Conservation (phyloP, 2,329 filamentous ascomycete species). For the Pyrenophora teres region DNA sequence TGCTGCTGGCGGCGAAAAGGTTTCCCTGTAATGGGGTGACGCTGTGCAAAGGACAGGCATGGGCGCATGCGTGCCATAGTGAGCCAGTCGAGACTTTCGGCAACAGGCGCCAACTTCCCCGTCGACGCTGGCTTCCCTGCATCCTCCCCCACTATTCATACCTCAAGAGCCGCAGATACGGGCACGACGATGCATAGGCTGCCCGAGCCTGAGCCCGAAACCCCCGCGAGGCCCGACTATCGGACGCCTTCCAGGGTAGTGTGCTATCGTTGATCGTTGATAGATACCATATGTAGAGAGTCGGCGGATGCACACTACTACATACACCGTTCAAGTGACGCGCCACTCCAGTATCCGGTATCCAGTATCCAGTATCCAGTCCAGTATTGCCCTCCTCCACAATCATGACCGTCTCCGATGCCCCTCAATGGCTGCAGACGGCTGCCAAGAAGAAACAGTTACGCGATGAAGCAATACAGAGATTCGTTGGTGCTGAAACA, state of each 20-base stretch:
- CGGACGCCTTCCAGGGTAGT: no score
- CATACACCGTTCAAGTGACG: neutral
- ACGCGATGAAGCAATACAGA: constrained; percentile 34
- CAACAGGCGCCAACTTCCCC: constrained; percentile 16
- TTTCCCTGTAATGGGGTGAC: constrained; percentile 35
- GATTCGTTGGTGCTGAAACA: constrained; percentile 19
- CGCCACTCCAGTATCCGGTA: neutral
- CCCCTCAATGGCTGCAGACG: constrained; percentile 35
- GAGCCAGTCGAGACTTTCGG: constrained; percentile 18
- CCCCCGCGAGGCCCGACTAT: no score
- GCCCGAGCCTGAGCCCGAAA: no score
- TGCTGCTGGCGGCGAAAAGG: constrained; percentile 18
- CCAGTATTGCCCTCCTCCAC: neutral
- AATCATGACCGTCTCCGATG: constrained; percentile 18
- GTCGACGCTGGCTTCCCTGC: constrained; percentile 16
- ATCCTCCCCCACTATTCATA: constrained; percentile 32
- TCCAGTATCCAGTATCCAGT: no score
- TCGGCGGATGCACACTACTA: no score
- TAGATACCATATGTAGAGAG: no score
- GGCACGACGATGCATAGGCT: no score
- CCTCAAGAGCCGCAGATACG: neutral
- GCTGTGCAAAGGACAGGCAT: constrained; percentile 20
- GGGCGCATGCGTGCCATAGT: constrained; percentile 10
- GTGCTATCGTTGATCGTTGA: no score
- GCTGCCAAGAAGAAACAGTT: constrained; percentile 29